phyloP scores from a whole-genome alignment of 2,329 filamentous ascomycete genomes.

The Trichoderma citrinoviride region DNA sequence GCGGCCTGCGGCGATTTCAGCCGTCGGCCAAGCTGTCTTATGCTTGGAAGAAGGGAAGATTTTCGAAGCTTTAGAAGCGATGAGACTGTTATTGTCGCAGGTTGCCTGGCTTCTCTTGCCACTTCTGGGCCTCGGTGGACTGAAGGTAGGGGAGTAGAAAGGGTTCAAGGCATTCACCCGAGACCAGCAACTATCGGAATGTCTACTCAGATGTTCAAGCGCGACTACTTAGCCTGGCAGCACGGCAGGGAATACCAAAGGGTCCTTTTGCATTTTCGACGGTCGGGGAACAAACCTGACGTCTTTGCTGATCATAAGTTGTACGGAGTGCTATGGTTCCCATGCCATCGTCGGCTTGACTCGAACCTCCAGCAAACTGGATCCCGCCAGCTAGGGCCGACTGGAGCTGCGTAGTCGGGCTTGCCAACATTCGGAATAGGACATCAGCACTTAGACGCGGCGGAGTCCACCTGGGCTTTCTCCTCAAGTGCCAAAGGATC shows the following conservation, averaged over 20 bases:
- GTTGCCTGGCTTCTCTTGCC: constrained; percentile 8
- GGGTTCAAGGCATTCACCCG: not conserved
- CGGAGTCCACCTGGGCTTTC: not conserved
- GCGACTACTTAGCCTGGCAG: not conserved
- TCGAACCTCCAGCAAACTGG: constrained; percentile 4
- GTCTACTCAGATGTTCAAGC: not conserved
- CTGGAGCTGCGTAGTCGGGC: not conserved
- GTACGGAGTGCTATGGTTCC: no score
- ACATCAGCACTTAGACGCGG: constrained; percentile 8
- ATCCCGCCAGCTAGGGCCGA: constrained; percentile 2
- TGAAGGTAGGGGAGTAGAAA: not conserved
- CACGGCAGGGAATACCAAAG: not conserved
- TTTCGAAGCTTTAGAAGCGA: not conserved
- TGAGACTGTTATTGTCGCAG: constrained; percentile 15
- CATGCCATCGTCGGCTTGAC: not conserved
- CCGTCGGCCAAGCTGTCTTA: not conserved
- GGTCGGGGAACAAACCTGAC: not conserved
- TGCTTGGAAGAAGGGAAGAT: not conserved
- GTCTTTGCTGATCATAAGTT: constrained; percentile 1
- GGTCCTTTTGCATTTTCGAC: not conserved
- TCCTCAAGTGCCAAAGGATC: not conserved
- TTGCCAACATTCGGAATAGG: not conserved
- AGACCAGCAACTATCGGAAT: not conserved
- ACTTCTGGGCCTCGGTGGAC: not conserved
- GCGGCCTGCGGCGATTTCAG: not conserved